Base-by-base conservation (phyloP, 306 rosid species). In the Vicia faba region DNA sequence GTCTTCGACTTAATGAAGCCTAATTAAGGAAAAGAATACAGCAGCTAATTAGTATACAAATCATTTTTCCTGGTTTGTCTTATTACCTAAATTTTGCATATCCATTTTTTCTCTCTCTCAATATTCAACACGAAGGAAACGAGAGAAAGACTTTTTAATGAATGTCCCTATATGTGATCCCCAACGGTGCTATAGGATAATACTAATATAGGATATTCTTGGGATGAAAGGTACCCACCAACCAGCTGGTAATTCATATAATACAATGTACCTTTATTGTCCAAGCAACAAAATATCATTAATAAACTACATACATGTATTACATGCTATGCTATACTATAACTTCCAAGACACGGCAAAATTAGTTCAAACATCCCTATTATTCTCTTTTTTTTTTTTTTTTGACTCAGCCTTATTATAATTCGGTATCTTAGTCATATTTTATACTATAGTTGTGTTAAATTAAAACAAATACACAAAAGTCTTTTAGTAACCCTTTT, bases 211-310 rank as follows among this genome's bases (percentile, higher is more conserved):
- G 5, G 5, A 13, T n/a, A 43, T 12, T n/a, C 48, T 43, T 43
- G 48, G 48, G 48, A 43, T 43, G 48, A 43, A 43, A 43, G 26
- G 26, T 15, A 45, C 35, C 51, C 51, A 40, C 44, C 55, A 51
- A 33, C 58, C 54, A 64, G 58, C 49, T 41, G 20, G 28, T 33
- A 7, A 11, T 62, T 43, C 41, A 51, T 36, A 7, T 61, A 25
- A 61, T 55, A 4, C 54, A 53, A 40, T 31, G 40, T 2, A 57
- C 45, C 57, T 38, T 15, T 4, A 7, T 10, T 53, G 65, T 29
- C 46, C 10, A 71, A 36, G 69, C 54, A 71, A 70, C 8, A 70
- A n/a, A 25, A 40, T 38, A 8, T 15, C 45, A n/a, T 8, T 5
- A 49, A 18, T 8, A 49, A 13, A 50, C 13, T 50, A 14, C 28